Percentiles rank a stretch among this genome's conserved stretches.
phyloP scores from a whole-genome alignment of 164 flowering plant species.

The Sextonia rubra region DNA sequence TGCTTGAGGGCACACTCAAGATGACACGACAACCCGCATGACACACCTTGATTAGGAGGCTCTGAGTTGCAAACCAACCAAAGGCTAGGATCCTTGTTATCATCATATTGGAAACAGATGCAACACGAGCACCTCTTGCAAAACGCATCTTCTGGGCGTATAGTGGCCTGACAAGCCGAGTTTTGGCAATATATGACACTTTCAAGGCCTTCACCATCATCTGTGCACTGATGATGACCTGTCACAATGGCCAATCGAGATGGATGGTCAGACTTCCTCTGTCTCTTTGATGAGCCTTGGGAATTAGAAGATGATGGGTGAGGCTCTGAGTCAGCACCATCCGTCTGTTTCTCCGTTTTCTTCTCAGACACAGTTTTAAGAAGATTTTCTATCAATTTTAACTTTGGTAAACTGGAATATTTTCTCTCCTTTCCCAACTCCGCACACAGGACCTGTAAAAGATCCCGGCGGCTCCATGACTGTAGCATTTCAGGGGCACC shows the following conservation, averaged over 20 bases:
- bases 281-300: slow-evolving; percentile 53
- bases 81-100: slow-evolving; percentile 96
- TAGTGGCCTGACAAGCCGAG: slow-evolving; percentile 72
- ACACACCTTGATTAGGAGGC: slow-evolving; percentile 52
- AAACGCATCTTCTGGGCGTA: slow-evolving; percentile 54
- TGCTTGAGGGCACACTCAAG: slow-evolving; percentile 83
- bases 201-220: slow-evolving; percentile 22
- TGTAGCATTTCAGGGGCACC: slow-evolving; percentile 70
- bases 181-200: slow-evolving; percentile 53
- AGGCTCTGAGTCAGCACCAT: slow-evolving; percentile 22
- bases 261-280: slow-evolving; percentile 62
- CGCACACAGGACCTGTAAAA: slow-evolving; percentile 76
- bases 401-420: slow-evolving; percentile 81
- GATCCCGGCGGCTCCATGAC: slow-evolving; percentile 86
- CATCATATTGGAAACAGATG: slow-evolving; percentile 77
- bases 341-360: slow-evolving; percentile 29
- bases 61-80: slow-evolving; percentile 88
- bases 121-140: slow-evolving; percentile 98
- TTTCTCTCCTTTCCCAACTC: slow-evolving; percentile 97
- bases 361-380: slow-evolving; percentile 62
- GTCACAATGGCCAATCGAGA: slow-evolving; percentile 35
- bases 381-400: slow-evolving; percentile 76
- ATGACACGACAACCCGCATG: slow-evolving; percentile 93
- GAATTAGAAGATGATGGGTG: slow-evolving; percentile 28
- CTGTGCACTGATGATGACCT: slow-evolving; percentile 13